Base-by-base conservation (phyloP, 2,329 filamentous ascomycete species). In the Cercospora citrullina region DNA sequence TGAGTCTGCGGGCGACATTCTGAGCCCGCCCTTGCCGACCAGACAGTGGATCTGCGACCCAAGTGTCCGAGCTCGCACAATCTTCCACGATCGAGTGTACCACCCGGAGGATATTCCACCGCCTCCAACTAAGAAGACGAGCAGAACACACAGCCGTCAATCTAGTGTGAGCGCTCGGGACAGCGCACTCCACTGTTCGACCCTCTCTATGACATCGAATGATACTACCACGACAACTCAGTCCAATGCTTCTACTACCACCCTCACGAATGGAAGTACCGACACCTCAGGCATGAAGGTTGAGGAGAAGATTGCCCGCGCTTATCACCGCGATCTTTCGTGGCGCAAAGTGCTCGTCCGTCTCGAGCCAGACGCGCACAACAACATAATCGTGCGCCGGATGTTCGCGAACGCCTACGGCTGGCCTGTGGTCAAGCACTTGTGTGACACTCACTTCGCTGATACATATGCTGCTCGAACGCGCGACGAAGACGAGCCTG, bases 301-400 rank as follows among this genome's bases (percentile, higher is more conserved):
- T 0, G 95, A 99, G 79, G 95, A 99, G 79, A 98, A 97, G 81
- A 99, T 99, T 72, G 95, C 95, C 1, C 88, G 95, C 58, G 95
- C 93, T 14, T 99, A 99, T 80, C 95, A 99, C 79, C 89, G 89
- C 12, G 93, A 93, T 71, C 81, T 99, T 21, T 92, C 92, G 1
- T 99, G 95, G 95, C 91, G 95, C 57, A 99, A 99, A 78, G 95
- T 99, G 1, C 87, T 99, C 4, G 95, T 99, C 14, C 91, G 95
- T 64, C 85, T 99, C 2, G 94, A 99, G 77, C 95, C 95, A 0
- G 95, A 99, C 80, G 95, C 95, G 0, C 95, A 99, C 82, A 99
- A 99, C 80, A 99, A 99, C 79, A 96, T 99, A 72, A 91, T 98
- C 68, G 95, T 99, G 26, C 90, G 95, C 16, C 90, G 95, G 65